These are phyloP conservation scores for Thymus mandschuricus DNA, from an alignment of 257 asterid genomes.

Conservation along the genomic window DNA sequence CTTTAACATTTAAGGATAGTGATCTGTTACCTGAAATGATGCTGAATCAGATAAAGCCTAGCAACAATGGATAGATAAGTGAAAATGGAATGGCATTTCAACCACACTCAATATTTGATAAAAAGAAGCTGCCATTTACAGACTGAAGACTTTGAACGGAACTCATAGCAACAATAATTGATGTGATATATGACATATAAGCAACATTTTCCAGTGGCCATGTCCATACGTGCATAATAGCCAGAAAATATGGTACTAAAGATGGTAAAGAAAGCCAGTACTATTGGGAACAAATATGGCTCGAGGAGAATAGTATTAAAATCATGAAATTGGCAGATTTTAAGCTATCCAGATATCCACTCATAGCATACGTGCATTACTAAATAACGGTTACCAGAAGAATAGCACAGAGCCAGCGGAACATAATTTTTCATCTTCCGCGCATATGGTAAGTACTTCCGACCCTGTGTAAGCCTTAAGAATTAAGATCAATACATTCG, in stretches of 20 bases:
- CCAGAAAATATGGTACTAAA: constrained; percentile 10
- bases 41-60: constrained; percentile 33
- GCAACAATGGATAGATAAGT: constrained; percentile 26
- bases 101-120: background rate
- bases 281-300: constrained; percentile 4
- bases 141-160: background rate
- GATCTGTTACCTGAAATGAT: constrained; percentile 41
- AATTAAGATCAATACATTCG: constrained; percentile 4
- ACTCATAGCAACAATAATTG: background rate
- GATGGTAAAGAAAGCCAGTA: background rate
- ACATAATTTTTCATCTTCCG: background rate
- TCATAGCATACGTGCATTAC: background rate
- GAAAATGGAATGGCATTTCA: constrained; percentile 21
- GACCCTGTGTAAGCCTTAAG: constrained; percentile 12
- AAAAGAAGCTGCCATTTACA: background rate
- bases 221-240: constrained; percentile 2
- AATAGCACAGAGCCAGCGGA: background rate
- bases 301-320: background rate
- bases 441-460: constrained; percentile 9
- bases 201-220: constrained; percentile 11
- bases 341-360: constrained; percentile 3
- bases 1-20: constrained; percentile 37
- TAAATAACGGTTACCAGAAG: constrained; percentile 7
- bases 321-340: background rate
- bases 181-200: background rate